These are phyloP conservation scores for Calocybe gangraenosa DNA, from an alignment of 768 basidiomycete genomes.

Conservation along the genomic window DNA sequence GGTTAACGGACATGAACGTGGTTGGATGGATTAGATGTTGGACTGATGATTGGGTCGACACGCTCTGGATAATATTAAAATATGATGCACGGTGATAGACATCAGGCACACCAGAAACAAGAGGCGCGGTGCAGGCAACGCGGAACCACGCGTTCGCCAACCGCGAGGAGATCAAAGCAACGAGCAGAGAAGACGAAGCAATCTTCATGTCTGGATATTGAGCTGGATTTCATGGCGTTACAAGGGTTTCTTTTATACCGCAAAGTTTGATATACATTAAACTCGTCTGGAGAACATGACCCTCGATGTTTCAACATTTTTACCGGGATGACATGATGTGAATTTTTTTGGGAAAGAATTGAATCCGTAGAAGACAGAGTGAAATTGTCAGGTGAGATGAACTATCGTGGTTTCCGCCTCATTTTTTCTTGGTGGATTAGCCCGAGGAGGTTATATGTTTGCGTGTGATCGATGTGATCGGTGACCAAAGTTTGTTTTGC, in stretches of 20 bases:
- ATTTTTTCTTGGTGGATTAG: background rate
- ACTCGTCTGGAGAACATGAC: too few relatives aligned
- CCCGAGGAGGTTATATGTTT: conserved; percentile 7
- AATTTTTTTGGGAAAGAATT: too few relatives aligned
- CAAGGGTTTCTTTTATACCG: too few relatives aligned
- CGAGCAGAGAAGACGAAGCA: conserved; percentile 10
- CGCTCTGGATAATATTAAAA: conserved; percentile 22
- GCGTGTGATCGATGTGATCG: too few relatives aligned
- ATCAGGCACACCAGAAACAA: conserved; percentile 32
- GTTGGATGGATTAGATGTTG: conserved; percentile 29
- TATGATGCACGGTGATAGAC: background rate
- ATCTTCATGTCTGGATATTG: conserved; percentile 9
- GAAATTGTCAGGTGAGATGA: background rate
- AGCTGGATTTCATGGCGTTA: background rate
- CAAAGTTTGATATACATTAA: too few relatives aligned
- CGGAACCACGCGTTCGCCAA: conserved; percentile 34
- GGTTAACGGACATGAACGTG: conserved; percentile 40
- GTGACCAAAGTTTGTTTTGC: too few relatives aligned
- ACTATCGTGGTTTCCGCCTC: conserved; percentile 3
- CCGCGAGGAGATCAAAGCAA: conserved; percentile 14
- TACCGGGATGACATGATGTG: too few relatives aligned
- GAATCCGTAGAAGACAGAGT: too few relatives aligned
- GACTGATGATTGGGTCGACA: conserved; percentile 35
- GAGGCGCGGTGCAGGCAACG: conserved; percentile 34
- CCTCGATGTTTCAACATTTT: too few relatives aligned